Evolutionary conservation across 2,329 filamentous ascomycete genomes (phyloP), one percentile per base, ranked within the genome.

Genomic region (Chaetomium globosum): DNA sequence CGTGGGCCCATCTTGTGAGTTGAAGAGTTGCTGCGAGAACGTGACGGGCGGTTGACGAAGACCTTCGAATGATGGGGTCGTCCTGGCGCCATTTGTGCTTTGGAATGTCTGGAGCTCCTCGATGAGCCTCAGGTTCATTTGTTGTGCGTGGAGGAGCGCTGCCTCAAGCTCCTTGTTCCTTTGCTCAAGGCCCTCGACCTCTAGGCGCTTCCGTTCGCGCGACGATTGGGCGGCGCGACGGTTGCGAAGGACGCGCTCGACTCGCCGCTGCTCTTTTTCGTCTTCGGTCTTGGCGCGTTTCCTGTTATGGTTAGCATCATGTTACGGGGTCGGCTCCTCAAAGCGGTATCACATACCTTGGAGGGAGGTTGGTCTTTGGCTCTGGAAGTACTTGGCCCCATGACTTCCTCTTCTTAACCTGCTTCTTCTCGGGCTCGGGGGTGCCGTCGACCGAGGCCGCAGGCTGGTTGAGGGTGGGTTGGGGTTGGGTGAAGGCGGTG

Each of bases 281-380:
- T 97, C 95, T 74, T 96, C 94, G 2, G 95, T 99, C 85, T 98
- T 99, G 73, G 95, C 95, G 68, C 95, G 92, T 87, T 99, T 99
- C 71, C 91, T 92, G 8, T 31, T 48, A 23, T 7, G 8, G 48
- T 65, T 12, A 65, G 58, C 26, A 51, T 21, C 39, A 19, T n/a
- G 2, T 31, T 19, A 23, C 39, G 23, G 13, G 4, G 4, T 12
- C 7, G 8, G 13, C 8, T 1, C 70, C 68, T 23, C 36, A 2
- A 9, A 28, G 49, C 21, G 63, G 33, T 8, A n/a, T 28, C 7
- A 10, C 28, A 31, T 68, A 74, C 89, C 93, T 89, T 48, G 94
- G 94, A 67, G 94, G 94, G 8, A 98, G 87, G 75, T 94, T 96
- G 36, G 95, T 98, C 85, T 97, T 98, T 52, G 95, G 95, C 75